A percentile compares a stretch with the other conserved stretches of the same genome.
phyloP scores from a whole-genome alignment of 106 monocot genomes.

The Triglochin maritima region DNA sequence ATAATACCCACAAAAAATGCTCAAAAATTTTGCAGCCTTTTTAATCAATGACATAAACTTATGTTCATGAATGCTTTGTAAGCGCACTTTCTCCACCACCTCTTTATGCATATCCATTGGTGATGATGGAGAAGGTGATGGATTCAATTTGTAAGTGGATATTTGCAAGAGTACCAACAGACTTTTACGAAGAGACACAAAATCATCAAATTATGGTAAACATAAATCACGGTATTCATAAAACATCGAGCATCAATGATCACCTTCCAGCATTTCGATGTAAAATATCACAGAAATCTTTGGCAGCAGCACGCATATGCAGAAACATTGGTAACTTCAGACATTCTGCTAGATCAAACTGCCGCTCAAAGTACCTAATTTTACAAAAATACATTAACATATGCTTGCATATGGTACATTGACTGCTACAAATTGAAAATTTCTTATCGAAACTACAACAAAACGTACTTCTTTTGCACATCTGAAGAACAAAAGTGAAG shows the following conservation, averaged over 20 bases:
- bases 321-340: constrained; percentile 96
- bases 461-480: constrained; percentile 69
- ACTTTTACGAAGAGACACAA: too few relatives aligned
- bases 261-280: constrained; percentile 54
- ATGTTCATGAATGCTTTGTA: too few relatives aligned
- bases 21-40: too few relatives aligned
- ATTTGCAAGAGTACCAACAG: too few relatives aligned
- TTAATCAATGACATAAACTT: too few relatives aligned
- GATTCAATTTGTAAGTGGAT: too few relatives aligned
- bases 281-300: constrained; percentile 86
- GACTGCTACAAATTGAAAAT: not conserved
- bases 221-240: not conserved
- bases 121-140: too few relatives aligned
- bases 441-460: not conserved
- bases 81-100: too few relatives aligned
- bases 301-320: constrained; percentile 95
- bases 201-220: not conserved
- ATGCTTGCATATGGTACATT: not conserved
- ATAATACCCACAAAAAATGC: too few relatives aligned
- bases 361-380: constrained; percentile 84
- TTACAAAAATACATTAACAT: constrained; percentile 2
- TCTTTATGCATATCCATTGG: too few relatives aligned
- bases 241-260: not conserved
- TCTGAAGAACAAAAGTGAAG: constrained; percentile 91
- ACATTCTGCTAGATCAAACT: constrained; percentile 85